A percentile compares a stretch with the other conserved stretches of the same genome.
Conservation (phyloP, 345 rosid species). For the Citrus hindsii region DNA sequence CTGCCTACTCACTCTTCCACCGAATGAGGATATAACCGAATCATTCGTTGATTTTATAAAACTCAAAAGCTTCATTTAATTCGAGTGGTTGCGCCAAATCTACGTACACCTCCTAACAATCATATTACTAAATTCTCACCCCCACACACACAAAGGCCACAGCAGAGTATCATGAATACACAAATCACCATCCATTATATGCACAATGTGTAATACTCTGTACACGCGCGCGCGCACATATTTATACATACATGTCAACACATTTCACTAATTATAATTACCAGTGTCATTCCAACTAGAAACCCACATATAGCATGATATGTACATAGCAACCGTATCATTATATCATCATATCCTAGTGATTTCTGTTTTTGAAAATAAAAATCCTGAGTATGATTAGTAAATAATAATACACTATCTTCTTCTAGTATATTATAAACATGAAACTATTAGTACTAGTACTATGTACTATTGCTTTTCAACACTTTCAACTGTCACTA, state of each 20-base stretch:
- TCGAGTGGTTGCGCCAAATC: no score
- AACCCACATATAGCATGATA: constrained; percentile 4
- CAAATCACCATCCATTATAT: not conserved
- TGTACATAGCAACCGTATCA: constrained; percentile 4
- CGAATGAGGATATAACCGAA: no score
- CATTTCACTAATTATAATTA: not conserved
- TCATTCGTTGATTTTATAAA: no score
- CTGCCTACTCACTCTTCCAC: no score
- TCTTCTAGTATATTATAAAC: constrained; percentile 11
- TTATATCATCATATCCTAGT: not conserved
- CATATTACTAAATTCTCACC: no score
- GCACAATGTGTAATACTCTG: not conserved
- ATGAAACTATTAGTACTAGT: not conserved
- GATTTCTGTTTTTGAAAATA: not conserved
- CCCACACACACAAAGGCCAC: no score
- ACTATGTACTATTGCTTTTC: not conserved
- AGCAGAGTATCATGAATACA: no score
- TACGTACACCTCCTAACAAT: no score
- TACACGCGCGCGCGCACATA: no score
- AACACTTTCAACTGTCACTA: not conserved
- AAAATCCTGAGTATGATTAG: not conserved
- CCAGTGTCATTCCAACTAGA: not conserved
- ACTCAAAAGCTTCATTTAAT: no score
- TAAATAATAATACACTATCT: not conserved
- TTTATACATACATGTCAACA: not conserved